Evolutionary conservation across 2,329 filamentous ascomycete species (phyloP).

Genomic region (Pseudogymnoascus sp.): DNA sequence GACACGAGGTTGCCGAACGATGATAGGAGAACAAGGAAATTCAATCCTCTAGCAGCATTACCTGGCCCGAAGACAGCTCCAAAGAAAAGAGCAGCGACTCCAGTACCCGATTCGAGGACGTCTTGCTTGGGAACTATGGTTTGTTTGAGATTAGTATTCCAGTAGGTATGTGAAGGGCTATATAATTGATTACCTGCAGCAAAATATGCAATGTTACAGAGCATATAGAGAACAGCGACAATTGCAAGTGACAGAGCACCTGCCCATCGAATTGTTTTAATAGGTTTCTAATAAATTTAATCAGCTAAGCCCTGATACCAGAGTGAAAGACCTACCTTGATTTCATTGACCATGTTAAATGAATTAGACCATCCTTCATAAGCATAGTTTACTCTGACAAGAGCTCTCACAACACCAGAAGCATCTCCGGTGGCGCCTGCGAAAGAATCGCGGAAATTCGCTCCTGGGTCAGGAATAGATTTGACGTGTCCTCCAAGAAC

Average conservation of each 20-base stretch:
- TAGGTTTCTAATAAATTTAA: slow-evolving; percentile 38
- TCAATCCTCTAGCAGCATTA: slow-evolving; percentile 43
- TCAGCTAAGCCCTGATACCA: not conserved
- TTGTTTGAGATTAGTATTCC: not conserved
- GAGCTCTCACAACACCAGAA: slow-evolving; percentile 46
- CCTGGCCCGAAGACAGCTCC: slow-evolving; percentile 45
- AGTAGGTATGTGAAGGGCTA: not conserved
- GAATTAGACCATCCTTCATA: slow-evolving; percentile 51
- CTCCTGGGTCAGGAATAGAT: slow-evolving; percentile 34
- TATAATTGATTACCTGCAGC: slow-evolving; percentile 34
- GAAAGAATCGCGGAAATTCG: slow-evolving; percentile 50
- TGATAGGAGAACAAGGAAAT: slow-evolving; percentile 48
- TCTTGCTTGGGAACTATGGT: slow-evolving; percentile 41
- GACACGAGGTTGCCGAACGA: slow-evolving; percentile 53
- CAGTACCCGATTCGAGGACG: slow-evolving; percentile 44
- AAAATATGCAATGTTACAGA: slow-evolving; percentile 56
- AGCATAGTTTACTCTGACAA: slow-evolving; percentile 52
- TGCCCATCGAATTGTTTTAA: slow-evolving; percentile 44
- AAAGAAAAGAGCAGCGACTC: slow-evolving; percentile 53
- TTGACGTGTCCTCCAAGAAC: slow-evolving; percentile 48
- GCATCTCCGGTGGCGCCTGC: slow-evolving; percentile 36
- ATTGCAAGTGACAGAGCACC: slow-evolving; percentile 42
- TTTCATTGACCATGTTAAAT: slow-evolving; percentile 55
- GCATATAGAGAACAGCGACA: slow-evolving; percentile 47
- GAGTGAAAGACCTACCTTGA: slow-evolving; percentile 33